These are phyloP conservation scores for Russula earlei DNA, from an alignment of 768 basidiomycete genomes.

Conservation along the genomic window DNA sequence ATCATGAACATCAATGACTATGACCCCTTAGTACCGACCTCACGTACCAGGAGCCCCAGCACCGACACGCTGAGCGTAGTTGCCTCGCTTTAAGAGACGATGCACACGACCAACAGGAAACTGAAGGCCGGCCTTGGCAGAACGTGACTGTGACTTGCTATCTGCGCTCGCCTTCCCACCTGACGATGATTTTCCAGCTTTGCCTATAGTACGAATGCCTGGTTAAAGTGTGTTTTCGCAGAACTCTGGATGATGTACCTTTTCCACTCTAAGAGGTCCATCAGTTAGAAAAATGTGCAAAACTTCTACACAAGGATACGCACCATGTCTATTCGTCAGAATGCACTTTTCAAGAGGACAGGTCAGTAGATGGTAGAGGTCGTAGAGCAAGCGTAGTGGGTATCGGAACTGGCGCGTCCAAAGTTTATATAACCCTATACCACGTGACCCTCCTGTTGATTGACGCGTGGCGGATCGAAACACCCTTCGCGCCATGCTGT, in stretches of 20 bases:
- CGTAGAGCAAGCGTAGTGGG: constrained; percentile 3
- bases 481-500: background rate
- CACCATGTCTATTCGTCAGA: constrained; percentile 8
- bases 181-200: constrained; percentile 35
- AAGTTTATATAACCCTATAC: background rate
- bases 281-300: background rate
- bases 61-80: constrained; percentile 80
- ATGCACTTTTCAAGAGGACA: background rate
- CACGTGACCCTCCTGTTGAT: constrained; percentile 8
- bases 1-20: background rate
- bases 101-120: constrained; percentile 92
- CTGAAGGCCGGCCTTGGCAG: constrained; percentile 66
- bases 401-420: background rate
- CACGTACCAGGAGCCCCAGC: constrained; percentile 70
- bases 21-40: background rate
- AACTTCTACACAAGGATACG: background rate
- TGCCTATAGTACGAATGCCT: constrained; percentile 22
- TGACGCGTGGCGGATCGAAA: background rate
- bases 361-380: constrained; percentile 8
- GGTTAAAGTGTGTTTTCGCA: background rate
- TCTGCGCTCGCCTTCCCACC: constrained; percentile 34
- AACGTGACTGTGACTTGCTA: constrained; percentile 55
- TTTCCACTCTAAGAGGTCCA: constrained; percentile 12
- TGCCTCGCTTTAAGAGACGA: constrained; percentile 76
- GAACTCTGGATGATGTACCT: background rate